Base-by-base conservation (phyloP, 768 basidiomycete species). In the Strobilomyces dryophilus region DNA sequence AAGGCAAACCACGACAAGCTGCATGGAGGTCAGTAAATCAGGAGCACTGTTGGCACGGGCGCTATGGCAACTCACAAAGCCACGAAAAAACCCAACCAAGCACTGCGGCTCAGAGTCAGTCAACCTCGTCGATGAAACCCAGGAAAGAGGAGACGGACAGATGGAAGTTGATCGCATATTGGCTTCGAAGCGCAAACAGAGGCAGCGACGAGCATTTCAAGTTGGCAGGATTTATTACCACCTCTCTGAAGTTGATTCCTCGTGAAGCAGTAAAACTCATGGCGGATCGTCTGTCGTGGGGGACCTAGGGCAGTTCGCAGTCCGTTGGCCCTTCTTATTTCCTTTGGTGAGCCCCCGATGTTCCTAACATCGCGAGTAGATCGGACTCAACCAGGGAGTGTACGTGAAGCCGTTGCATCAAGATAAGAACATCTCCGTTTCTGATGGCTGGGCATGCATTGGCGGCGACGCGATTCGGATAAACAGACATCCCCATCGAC, bases 1-100 rank as follows among this genome's bases (percentile, higher is more conserved):
- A 84, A 83, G 2, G 82, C 80, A 52, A 83, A 82, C 83, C 81
- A 77, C 1, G 71, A 71, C 26, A 73, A 49, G 35, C 72, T 73
- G 47, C 9, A 29, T 18, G 29, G 1, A n/a, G 15, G n/a, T 31
- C 10, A 29, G 12, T 32, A 24, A 42, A 18, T 27, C 35, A 14
- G 31, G 44, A 29, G 52, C 36, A 6, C 51, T 29, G 11, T n/a
- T 11, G 18, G 32, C 37, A 26, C 4, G 17, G 26, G 20, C 1
- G 10, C 1, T 8, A 5, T 18, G 9, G 9, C 31, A 20, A 47
- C 52, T 47, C 35, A 52, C 52, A 52, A 52, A n/a, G 52, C 52
- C 17, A 46, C 45, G 32, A 52, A 47, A 17, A 47, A 52, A 18
- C 45, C 52, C 12, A 47, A 4, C 52, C 52, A 52, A 26, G 52